A percentile compares a stretch with the other conserved stretches of the same genome.
phyloP scores from a whole-genome alignment of 2,329 filamentous ascomycete genomes.

The Ophiocordyceps polyrhachis-furcata region DNA sequence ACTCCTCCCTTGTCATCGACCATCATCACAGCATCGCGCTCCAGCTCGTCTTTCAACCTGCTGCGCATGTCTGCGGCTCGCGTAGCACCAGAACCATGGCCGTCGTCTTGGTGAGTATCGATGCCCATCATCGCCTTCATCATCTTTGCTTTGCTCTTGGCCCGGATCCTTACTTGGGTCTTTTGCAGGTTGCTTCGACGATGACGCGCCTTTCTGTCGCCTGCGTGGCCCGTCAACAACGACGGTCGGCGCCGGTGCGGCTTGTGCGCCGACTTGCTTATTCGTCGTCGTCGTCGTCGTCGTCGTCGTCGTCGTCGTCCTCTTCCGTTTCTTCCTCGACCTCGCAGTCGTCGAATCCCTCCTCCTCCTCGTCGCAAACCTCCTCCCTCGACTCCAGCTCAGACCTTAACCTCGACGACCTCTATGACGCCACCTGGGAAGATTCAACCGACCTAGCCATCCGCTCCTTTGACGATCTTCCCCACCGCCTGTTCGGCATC shows the following conservation, averaged over 20 bases:
- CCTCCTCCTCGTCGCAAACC: not conserved
- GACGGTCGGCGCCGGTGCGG: not conserved
- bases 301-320: not conserved
- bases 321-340: not conserved
- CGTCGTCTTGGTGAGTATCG: not conserved
- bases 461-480: slow-evolving; percentile 24
- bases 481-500: slow-evolving; percentile 52
- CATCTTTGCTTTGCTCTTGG: no score
- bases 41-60: not conserved
- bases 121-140: no score
- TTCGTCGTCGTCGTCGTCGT: not conserved
- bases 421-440: slow-evolving; percentile 24
- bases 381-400: slow-evolving; percentile 1
- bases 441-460: slow-evolving; percentile 22
- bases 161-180: no score
- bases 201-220: slow-evolving; percentile 5
- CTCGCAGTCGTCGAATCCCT: not conserved
- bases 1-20: not conserved
- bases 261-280: not conserved
- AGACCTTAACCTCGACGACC: slow-evolving; percentile 6
- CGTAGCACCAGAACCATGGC: not conserved
- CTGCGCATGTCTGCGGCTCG: not conserved
- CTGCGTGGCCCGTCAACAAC: not conserved
- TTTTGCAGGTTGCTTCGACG: slow-evolving; percentile 3
- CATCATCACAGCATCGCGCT: no score